Evolutionary conservation across 2,329 filamentous ascomycete species (phyloP), one percentile per base, ranked within the genome.

Genomic region (Fusarium irregulare): DNA sequence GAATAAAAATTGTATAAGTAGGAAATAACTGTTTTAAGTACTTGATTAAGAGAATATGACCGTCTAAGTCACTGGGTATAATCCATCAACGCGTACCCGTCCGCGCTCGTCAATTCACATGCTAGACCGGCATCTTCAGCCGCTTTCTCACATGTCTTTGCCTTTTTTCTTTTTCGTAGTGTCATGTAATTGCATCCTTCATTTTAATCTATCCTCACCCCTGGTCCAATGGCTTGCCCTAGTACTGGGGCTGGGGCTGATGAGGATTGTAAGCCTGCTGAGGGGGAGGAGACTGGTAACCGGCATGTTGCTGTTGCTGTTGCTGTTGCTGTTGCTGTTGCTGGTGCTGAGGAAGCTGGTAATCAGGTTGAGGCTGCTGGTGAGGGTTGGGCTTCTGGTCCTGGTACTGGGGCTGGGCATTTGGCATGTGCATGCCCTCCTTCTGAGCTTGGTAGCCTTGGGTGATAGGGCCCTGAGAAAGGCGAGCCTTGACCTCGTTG

Each of bases 401-500:
- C n/a, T 56, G 60, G 41, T 62, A 46, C 42, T 56, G 66, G 3
- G 60, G 58, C 28, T 55, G 53, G 42, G 53, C 21, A 34, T 47
- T 60, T 37, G 55, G 79, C 79, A 82, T 79, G 18, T 73, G 63
- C 81, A 83, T 83, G 23, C 76, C 77, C 59, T 79, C 74, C 68
- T 79, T 77, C 60, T 80, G 75, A 47, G 76, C 59, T 69, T 82
- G 79, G 61, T 83, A 83, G 32, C 74, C 76, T 65, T 80, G 75
- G n/a, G 72, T 77, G 51, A 77, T 64, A 49, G 76, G 75, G 4
- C 71, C 73, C 20, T 68, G 68, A 12, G 74, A 66, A 64, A 75
- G 45, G 71, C 75, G 59, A 72, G 71, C 32, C 70, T 75, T 73
- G 68, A 84, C 82, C 73, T 89, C 87, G 70, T 87, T 87, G 61